Percentiles rank a stretch among this genome's conserved stretches.
Conservation (phyloP, 805 yeast species). For the Tetrapisispora namnaoensis region DNA sequence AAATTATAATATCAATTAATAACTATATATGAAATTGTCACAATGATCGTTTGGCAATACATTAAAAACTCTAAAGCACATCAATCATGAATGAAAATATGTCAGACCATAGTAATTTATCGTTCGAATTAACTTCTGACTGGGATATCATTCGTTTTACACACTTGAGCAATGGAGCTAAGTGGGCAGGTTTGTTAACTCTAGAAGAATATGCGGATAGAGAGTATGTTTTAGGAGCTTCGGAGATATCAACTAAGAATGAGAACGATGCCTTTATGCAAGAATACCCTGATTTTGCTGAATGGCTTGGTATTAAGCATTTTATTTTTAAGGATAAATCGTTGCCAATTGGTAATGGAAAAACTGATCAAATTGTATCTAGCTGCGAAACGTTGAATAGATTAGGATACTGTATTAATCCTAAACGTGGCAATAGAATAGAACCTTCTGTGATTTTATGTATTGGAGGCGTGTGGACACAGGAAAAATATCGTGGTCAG, state of each 20-base stretch:
- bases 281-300: conserved; percentile 10
- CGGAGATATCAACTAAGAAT: conserved; percentile 20
- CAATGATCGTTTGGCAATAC: too few relatives aligned
- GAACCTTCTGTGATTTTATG: conserved; percentile 31
- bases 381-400: conserved; percentile 35
- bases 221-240: conserved; percentile 27
- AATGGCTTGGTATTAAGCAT: conserved; percentile 30
- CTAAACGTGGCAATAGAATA: conserved; percentile 18
- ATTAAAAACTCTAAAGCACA: too few relatives aligned
- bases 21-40: too few relatives aligned
- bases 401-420: conserved; percentile 26
- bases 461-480: conserved; percentile 54
- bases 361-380: conserved; percentile 31
- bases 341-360: conserved; percentile 13
- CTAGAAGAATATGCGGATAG: conserved; percentile 31
- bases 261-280: conserved; percentile 7
- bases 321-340: conserved; percentile 26
- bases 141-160: conserved; percentile 30
- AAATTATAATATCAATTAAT: too few relatives aligned
- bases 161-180: conserved; percentile 27
- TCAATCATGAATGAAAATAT: background rate
- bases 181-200: conserved; percentile 29
- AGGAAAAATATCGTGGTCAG: conserved; percentile 37
- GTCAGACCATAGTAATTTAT: conserved; percentile 2
- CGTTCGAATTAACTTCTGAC: conserved; percentile 19